Percentiles rank a stretch among this genome's conserved stretches.
Evolutionary conservation across 1,284 basidiomycete genomes (phyloP).

Genomic region (Boletus coffeatus): DNA sequence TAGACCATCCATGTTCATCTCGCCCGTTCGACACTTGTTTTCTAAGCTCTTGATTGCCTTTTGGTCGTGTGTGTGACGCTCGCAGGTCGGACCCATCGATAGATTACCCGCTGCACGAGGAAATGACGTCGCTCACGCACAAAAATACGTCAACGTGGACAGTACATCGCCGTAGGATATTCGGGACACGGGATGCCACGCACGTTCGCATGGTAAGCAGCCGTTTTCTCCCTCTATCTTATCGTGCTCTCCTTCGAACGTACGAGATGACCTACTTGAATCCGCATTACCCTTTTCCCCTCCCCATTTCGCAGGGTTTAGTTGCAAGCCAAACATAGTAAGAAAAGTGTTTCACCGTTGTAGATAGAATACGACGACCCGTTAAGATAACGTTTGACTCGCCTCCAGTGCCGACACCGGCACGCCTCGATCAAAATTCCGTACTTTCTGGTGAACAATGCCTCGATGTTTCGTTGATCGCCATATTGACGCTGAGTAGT

Average conservation of each 20-base stretch:
- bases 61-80: not conserved
- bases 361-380: no score
- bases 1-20: constrained; percentile 4
- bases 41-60: not conserved
- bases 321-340: no score
- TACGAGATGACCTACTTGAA: not conserved
- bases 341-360: no score
- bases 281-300: no score
- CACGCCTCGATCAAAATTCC: no score
- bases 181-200: constrained; percentile 80
- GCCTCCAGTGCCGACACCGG: no score
- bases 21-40: not conserved
- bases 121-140: constrained; percentile 7
- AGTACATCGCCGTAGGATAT: constrained; percentile 74
- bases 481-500: constrained; percentile 34
- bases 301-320: no score
- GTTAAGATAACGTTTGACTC: no score
- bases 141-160: constrained; percentile 44
- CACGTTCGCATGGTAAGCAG: constrained; percentile 49
- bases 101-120: constrained; percentile 21
- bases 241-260: not conserved
- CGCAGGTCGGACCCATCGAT: constrained; percentile 61
- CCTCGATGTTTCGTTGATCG: no score
- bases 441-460: no score
- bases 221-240: not conserved